These are phyloP conservation scores for Cladosporium sp. DNA, from an alignment of 2,329 filamentous ascomycete genomes.

Conservation along the genomic window DNA sequence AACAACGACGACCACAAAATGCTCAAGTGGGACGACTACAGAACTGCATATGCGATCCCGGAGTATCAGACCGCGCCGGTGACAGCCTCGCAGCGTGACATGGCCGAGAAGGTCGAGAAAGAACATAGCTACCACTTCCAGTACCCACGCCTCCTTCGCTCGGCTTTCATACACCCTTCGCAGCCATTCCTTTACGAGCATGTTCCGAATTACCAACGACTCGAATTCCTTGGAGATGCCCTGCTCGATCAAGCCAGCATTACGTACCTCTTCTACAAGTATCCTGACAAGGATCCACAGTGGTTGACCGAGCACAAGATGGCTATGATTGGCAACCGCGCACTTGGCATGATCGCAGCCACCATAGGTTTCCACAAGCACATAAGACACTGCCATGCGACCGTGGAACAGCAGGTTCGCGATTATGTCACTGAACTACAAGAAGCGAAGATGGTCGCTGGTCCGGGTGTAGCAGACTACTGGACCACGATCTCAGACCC, in stretches of 20 bases:
- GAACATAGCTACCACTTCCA: conserved; percentile 69
- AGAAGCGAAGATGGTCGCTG: conserved; percentile 52
- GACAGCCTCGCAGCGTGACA: conserved; percentile 68
- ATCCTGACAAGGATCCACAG: conserved; percentile 81
- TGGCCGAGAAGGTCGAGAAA: conserved; percentile 65
- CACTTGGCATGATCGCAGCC: conserved; percentile 80
- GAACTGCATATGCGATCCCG: conserved; percentile 66
- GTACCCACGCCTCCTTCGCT: conserved; percentile 74
- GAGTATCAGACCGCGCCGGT: conserved; percentile 66
- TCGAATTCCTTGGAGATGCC: conserved; percentile 90
- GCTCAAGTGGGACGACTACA: conserved; percentile 72
- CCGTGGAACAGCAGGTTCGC: conserved; percentile 54
- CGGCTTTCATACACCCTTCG: conserved; percentile 86
- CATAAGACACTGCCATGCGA: conserved; percentile 57
- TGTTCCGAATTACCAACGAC: conserved; percentile 85
- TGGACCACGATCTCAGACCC: conserved; percentile 67
- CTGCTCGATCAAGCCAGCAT: conserved; percentile 85
- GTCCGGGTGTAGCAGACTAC: conserved; percentile 61
- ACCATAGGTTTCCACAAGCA: conserved; percentile 75
- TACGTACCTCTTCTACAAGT: conserved; percentile 75
- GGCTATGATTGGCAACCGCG: conserved; percentile 98
- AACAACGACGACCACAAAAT: conserved; percentile 69
- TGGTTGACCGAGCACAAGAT: conserved; percentile 99
- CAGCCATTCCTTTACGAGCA: conserved; percentile 72
- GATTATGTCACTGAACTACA: conserved; percentile 61